A percentile compares a stretch with the other conserved stretches of the same genome.
Evolutionary conservation across 1,284 basidiomycete species (phyloP).

Genomic region (Rhodotorula glutinis): DNA sequence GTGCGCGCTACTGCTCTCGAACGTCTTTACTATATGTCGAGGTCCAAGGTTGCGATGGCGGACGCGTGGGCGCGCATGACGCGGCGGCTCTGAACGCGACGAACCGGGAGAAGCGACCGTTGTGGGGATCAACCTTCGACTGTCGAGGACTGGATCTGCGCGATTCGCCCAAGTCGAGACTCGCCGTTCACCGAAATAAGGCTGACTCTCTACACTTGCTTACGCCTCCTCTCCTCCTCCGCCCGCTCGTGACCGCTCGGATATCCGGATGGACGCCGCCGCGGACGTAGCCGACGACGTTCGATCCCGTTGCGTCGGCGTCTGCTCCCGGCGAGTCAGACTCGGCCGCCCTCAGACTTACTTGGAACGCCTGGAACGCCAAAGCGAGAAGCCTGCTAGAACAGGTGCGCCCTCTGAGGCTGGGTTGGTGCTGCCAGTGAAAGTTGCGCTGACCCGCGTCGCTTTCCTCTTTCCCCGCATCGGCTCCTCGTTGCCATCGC

Average conservation of each 20-base stretch:
- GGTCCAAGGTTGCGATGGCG: no score
- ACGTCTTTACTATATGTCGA: no score
- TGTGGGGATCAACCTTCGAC: no score
- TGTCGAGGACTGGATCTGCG: no score
- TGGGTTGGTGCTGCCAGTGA: no score
- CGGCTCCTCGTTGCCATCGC: neutral
- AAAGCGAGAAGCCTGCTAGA: conserved; percentile 18
- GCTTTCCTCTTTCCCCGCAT: neutral
- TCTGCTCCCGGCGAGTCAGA: conserved; percentile 9
- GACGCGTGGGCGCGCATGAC: no score
- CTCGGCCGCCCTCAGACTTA: conserved; percentile 3
- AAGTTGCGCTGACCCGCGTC: neutral
- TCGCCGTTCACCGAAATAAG: no score
- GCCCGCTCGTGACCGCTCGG: neutral
- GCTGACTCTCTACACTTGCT: neutral
- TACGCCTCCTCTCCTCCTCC: neutral
- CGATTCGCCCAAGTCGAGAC: no score
- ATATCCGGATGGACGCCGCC: neutral
- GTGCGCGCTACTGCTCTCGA: no score
- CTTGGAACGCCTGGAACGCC: conserved; percentile 32
- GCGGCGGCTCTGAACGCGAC: neutral
- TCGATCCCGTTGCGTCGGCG: conserved; percentile 17
- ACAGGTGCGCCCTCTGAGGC: conserved; percentile 3
- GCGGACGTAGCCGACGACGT: conserved; percentile 17
- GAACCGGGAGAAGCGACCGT: no score